Conservation (phyloP, 2,329 filamentous ascomycete genomes). For the Neobulgaria alba region DNA sequence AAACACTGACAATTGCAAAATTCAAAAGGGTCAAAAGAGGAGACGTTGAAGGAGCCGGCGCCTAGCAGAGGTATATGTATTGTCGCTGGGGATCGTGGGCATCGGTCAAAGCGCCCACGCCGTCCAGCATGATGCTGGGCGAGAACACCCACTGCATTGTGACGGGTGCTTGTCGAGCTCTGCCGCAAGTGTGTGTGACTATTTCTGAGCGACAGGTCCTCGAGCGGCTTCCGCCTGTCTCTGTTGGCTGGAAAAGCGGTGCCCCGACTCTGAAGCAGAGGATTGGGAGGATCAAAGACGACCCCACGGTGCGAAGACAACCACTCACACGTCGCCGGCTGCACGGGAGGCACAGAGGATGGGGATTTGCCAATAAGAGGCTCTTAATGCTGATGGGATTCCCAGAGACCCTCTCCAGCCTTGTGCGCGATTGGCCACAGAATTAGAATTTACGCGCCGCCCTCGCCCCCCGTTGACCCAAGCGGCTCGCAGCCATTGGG, state of each 20-base stretch:
- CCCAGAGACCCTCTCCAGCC: not conserved
- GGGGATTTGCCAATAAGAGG: conserved; percentile 12
- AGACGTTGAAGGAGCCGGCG: conserved; percentile 19
- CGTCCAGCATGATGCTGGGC: conserved; percentile 20
- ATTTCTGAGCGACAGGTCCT: conserved; percentile 12
- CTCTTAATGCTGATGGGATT: not conserved
- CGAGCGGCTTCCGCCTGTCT: conserved; percentile 9
- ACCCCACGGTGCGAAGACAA: conserved; percentile 11
- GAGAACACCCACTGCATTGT: conserved; percentile 15
- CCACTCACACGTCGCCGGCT: conserved; percentile 9
- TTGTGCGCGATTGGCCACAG: conserved; percentile 14
- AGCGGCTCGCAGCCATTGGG: conserved; percentile 14
- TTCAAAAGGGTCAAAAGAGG: conserved; percentile 22
- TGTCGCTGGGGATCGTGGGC: conserved; percentile 9
- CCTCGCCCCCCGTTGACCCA: conserved; percentile 7
- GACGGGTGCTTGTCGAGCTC: conserved; percentile 23
- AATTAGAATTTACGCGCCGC: conserved; percentile 20
- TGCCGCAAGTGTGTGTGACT: conserved; percentile 24
- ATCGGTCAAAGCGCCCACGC: conserved; percentile 22
- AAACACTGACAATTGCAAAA: conserved; percentile 19
- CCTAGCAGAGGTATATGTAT: conserved; percentile 28
- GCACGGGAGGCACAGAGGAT: conserved; percentile 8
- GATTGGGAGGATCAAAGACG: not conserved
- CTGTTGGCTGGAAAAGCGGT: conserved; percentile 19
- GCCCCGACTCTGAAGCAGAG: conserved; percentile 9